A percentile compares a stretch with the other conserved stretches of the same genome.
phyloP scores from a whole-genome alignment of 192 early-diverging fungal genomes.

The Coemansia sp. region DNA sequence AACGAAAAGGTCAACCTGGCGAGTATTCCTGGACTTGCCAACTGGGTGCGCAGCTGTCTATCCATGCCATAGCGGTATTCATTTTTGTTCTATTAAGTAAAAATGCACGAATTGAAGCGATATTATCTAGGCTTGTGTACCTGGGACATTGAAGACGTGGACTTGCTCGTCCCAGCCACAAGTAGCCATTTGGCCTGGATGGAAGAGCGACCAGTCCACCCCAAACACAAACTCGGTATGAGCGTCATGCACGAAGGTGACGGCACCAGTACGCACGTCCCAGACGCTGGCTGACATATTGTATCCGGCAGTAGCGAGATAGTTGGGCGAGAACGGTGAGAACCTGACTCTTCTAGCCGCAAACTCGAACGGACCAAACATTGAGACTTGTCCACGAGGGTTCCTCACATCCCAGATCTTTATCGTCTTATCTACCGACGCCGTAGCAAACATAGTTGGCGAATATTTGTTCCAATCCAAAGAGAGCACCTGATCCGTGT shows the following conservation, averaged over 20 bases:
- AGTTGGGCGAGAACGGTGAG: constrained; percentile 82
- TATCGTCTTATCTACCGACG: constrained; percentile 84
- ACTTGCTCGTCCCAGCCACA: constrained; percentile 96
- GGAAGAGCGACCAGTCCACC: constrained; percentile 89
- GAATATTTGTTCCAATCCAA: constrained; percentile 99
- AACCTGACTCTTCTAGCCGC: constrained; percentile 91
- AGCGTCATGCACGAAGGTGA: constrained; percentile 73
- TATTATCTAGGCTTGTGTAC: neutral
- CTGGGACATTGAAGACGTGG: constrained; percentile 60
- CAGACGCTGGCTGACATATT: constrained; percentile 97
- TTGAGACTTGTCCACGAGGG: constrained; percentile 70
- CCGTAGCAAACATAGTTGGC: constrained; percentile 81
- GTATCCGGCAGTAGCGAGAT: constrained; percentile 85
- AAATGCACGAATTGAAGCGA: neutral
- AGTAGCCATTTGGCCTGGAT: constrained; percentile 85
- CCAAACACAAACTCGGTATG: constrained; percentile 98
- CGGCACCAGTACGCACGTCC: constrained; percentile 66
- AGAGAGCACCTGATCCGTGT: constrained; percentile 84
- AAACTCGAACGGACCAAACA: constrained; percentile 87
- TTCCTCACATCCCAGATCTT: constrained; percentile 92
- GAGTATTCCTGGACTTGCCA: constrained; percentile 41
- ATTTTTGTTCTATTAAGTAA: neutral
- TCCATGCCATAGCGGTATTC: constrained; percentile 13
- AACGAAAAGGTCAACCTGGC: constrained; percentile 45
- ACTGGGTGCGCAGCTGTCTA: constrained; percentile 42